Conservation (phyloP, 495 filamentous ascomycete species). For the Hyaloscypha hepaticicola region DNA sequence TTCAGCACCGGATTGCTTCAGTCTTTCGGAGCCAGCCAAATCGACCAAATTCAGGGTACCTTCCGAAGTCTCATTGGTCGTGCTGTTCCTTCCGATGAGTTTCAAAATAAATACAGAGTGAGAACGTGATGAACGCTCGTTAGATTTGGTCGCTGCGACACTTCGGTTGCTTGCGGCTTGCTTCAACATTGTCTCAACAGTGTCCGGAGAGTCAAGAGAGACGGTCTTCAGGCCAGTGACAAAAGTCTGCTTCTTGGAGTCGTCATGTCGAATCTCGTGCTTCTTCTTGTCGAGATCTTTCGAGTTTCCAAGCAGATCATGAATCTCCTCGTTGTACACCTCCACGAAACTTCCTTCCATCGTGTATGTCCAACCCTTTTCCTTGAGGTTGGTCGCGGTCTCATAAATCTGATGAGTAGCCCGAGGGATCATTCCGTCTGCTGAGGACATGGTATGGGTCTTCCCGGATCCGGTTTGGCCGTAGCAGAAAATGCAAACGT, state of each 20-base stretch:
- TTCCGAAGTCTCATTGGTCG: slow-evolving; percentile 81
- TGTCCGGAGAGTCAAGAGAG: slow-evolving; percentile 69
- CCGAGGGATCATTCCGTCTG: slow-evolving; percentile 93
- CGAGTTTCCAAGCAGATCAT: slow-evolving; percentile 81
- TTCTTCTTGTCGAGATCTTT: slow-evolving; percentile 81
- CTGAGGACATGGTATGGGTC: slow-evolving; percentile 92
- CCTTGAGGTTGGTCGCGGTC: slow-evolving; percentile 73
- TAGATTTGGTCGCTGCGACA: slow-evolving; percentile 93
- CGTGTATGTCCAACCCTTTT: slow-evolving; percentile 90
- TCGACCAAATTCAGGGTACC: slow-evolving; percentile 97
- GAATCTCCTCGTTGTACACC: slow-evolving; percentile 96
- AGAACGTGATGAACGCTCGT: slow-evolving; percentile 88
- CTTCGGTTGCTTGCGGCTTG: slow-evolving; percentile 80
- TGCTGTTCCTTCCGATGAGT: slow-evolving; percentile 74
- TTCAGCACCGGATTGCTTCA: slow-evolving; percentile 79
- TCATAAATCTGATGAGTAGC: slow-evolving; percentile 92
- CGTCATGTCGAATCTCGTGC: slow-evolving; percentile 89
- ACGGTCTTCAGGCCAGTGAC: slow-evolving; percentile 85
- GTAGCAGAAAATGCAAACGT: slow-evolving; percentile 99
- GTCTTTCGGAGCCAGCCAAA: slow-evolving; percentile 86
- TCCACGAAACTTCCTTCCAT: slow-evolving; percentile 98
- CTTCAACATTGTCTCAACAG: slow-evolving; percentile 74
- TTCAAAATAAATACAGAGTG: slow-evolving; percentile 97
- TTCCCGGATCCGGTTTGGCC: slow-evolving; percentile 97
- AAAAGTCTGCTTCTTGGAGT: slow-evolving; percentile 72